phyloP scores from a whole-genome alignment of 345 rosid genomes.

The Moringa oleifera region DNA sequence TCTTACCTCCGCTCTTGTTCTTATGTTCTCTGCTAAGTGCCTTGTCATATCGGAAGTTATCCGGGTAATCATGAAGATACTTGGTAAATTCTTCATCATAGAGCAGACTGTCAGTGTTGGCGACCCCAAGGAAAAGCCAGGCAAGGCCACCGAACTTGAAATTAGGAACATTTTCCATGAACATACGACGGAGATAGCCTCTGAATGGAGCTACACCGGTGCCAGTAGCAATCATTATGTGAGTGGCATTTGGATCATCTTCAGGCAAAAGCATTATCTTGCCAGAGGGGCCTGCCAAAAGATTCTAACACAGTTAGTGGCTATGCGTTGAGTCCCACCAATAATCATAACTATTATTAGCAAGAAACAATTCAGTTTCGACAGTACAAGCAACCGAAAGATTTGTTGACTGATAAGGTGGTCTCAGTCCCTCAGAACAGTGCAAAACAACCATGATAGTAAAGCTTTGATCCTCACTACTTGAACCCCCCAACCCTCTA shows the following conservation, averaged over 20 bases:
- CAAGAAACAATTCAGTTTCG: no score
- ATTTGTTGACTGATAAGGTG: background rate
- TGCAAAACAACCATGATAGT: no score
- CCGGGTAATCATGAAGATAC: constrained; percentile 73
- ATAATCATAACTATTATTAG: no score
- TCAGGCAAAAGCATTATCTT: constrained; percentile 98
- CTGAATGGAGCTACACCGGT: constrained; percentile 94
- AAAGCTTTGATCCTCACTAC: no score
- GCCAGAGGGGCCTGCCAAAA: constrained; percentile 86
- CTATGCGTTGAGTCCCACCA: background rate
- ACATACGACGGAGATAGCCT: constrained; percentile 94
- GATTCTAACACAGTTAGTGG: background rate
- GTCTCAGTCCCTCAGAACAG: no score
- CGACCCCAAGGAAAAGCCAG: constrained; percentile 99
- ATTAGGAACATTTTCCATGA: constrained; percentile 77
- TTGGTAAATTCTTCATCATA: constrained; percentile 81
- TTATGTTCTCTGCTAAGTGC: constrained; percentile 90
- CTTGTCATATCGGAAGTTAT: constrained; percentile 73
- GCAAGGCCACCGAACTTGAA: constrained; percentile 87
- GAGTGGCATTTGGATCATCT: constrained; percentile 69
- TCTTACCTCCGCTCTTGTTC: constrained; percentile 93
- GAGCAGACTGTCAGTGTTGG: constrained; percentile 91
- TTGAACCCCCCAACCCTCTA: no score
- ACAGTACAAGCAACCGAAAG: background rate
- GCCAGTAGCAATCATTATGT: constrained; percentile 97